phyloP scores from a whole-genome alignment of 768 basidiomycete species.

The Pulveroboletus ravenelii region DNA sequence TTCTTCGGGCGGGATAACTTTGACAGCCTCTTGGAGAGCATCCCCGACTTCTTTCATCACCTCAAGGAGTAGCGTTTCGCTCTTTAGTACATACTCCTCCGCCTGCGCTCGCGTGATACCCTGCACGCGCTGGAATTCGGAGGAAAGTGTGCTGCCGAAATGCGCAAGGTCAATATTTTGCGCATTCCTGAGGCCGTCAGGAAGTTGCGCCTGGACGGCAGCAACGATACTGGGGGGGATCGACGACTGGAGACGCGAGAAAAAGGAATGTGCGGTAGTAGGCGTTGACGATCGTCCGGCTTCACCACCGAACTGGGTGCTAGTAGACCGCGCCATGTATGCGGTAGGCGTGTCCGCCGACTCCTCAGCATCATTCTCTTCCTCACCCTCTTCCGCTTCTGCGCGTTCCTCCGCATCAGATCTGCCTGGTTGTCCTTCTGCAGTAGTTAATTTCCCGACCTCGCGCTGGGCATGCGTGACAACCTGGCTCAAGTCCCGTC shows the following conservation, averaged over 20 bases:
- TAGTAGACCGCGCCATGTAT: slow-evolving; percentile 15
- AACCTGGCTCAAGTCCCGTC: slow-evolving; percentile 67
- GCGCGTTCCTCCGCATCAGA: slow-evolving; percentile 3
- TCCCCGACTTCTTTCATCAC: slow-evolving; percentile 79
- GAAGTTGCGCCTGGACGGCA: slow-evolving; percentile 62
- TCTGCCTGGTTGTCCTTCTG: slow-evolving; percentile 24
- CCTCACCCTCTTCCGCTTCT: slow-evolving; percentile 16
- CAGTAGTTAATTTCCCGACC: slow-evolving; percentile 52
- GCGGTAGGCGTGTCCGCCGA: slow-evolving; percentile 26
- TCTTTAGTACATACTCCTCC: slow-evolving; percentile 80
- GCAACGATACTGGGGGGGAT: slow-evolving; percentile 72
- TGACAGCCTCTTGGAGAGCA: slow-evolving; percentile 82
- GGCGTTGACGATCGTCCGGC: slow-evolving; percentile 16
- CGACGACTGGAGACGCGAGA: slow-evolving; percentile 67
- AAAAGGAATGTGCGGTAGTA: slow-evolving; percentile 41
- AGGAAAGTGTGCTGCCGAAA: slow-evolving; percentile 55
- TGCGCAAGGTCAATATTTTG: slow-evolving; percentile 66
- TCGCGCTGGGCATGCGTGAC: slow-evolving; percentile 80
- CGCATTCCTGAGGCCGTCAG: slow-evolving; percentile 59
- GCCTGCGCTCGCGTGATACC: slow-evolving; percentile 71
- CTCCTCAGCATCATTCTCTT: slow-evolving; percentile 24
- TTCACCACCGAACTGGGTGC: slow-evolving; percentile 14
- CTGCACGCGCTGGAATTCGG: slow-evolving; percentile 70
- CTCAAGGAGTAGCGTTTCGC: slow-evolving; percentile 58
- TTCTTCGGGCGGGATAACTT: slow-evolving; percentile 82